A percentile compares a stretch with the other conserved stretches of the same genome.
Evolutionary conservation across 192 early-diverging fungal species (phyloP).

Genomic region (Thamnidium elegans): DNA sequence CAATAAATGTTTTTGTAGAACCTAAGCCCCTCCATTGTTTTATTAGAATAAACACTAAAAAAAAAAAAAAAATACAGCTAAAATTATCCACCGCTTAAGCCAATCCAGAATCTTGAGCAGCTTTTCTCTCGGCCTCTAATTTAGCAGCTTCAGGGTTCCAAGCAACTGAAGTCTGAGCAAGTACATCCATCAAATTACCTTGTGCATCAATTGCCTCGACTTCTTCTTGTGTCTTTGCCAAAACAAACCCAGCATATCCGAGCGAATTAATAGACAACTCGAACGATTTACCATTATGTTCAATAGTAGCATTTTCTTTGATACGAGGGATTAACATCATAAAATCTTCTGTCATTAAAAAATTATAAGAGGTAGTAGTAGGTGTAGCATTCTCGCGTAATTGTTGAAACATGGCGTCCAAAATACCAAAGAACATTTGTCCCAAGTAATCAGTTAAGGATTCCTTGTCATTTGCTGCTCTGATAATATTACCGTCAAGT

Average conservation of each 20-base stretch:
- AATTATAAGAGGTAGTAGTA: constrained; percentile 45
- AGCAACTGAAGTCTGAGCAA: constrained; percentile 8
- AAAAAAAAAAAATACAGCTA: too few species aligned
- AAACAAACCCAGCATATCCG: constrained; percentile 49
- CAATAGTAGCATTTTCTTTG: constrained; percentile 26
- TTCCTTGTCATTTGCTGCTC: constrained; percentile 6
- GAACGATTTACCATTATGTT: constrained; percentile 13
- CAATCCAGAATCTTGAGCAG: not conserved
- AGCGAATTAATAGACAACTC: constrained; percentile 47
- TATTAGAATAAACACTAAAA: too few species aligned
- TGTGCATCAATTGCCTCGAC: constrained; percentile 24
- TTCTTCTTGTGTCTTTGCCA: constrained; percentile 43
- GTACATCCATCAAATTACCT: constrained; percentile 13
- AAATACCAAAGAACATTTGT: constrained; percentile 45
- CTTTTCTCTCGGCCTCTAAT: not conserved
- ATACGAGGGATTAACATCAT: constrained; percentile 53
- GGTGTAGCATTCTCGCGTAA: constrained; percentile 40
- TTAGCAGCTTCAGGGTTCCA: not conserved
- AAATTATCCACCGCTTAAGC: not conserved
- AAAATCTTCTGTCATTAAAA: constrained; percentile 49
- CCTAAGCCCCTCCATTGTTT: too few species aligned
- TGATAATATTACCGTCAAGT: constrained; percentile 23
- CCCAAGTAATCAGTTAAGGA: constrained; percentile 42
- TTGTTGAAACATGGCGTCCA: constrained; percentile 48
- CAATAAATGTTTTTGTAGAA: too few species aligned